phyloP scores from a whole-genome alignment of 352 stramenopile genomes.

The Pythium brachiatum region DNA sequence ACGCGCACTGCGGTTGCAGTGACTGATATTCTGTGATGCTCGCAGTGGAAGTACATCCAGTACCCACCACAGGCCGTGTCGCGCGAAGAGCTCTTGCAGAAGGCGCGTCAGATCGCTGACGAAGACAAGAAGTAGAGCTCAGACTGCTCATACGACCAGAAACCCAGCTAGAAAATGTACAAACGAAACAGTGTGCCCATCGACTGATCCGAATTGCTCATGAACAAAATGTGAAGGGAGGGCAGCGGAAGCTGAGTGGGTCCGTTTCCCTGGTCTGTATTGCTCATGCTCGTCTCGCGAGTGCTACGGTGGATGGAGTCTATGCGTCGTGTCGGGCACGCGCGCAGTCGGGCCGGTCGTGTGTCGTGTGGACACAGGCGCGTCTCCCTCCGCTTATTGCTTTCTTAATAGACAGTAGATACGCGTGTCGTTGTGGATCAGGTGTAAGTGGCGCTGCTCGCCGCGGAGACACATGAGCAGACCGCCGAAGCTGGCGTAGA shows the following conservation, averaged over 20 bases:
- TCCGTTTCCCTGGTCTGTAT: not conserved
- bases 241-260: too few relatives aligned
- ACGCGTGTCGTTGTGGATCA: conserved; percentile 96
- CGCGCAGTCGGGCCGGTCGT: not conserved
- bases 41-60: conserved; percentile 83
- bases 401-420: conserved; percentile 93
- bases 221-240: not conserved
- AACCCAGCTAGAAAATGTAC: conserved; percentile 1
- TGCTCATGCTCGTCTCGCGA: not conserved
- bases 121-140: conserved; percentile 42
- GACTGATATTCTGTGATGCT: not conserved
- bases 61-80: conserved; percentile 78
- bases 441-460: conserved; percentile 95
- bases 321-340: not conserved
- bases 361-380: not conserved
- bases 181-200: not conserved
- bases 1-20: not conserved
- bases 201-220: not conserved
- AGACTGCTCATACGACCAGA: not conserved
- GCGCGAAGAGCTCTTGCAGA: conserved; percentile 73
- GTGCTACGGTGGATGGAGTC: not conserved
- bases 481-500: conserved; percentile 96
- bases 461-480: conserved; percentile 97
- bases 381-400: conserved; percentile 46
- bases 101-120: conserved; percentile 67